phyloP scores from a whole-genome alignment of 257 asterid genomes.

The Petunia secreta region DNA sequence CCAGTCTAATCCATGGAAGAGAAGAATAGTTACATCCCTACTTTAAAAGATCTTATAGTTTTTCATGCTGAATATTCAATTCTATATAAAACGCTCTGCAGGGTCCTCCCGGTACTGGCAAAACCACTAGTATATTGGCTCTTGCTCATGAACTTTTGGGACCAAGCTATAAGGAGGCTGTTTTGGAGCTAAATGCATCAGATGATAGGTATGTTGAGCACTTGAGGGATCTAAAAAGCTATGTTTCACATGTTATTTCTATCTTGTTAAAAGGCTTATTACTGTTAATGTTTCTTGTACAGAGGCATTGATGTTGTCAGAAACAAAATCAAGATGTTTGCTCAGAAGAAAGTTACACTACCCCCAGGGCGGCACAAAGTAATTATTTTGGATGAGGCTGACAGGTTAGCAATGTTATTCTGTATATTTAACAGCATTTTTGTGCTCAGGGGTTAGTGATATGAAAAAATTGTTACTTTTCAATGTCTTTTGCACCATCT shows the following conservation, averaged over 20 bases:
- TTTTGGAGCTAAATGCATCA: constrained; percentile 92
- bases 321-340: constrained; percentile 98
- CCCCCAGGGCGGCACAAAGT: constrained; percentile 93
- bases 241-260: background rate
- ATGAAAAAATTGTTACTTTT: background rate
- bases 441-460: background rate
- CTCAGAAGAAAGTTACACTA: constrained; percentile 90
- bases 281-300: constrained; percentile 28
- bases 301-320: constrained; percentile 98
- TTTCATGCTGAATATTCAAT: background rate
- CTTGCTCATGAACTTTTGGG: constrained; percentile 97
- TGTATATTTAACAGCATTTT: constrained; percentile 13
- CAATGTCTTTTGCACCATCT: background rate
- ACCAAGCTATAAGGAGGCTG: constrained; percentile 85
- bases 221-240: background rate
- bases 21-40: background rate
- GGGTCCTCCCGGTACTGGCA: constrained; percentile 99
- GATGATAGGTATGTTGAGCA: constrained; percentile 70
- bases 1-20: background rate
- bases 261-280: constrained; percentile 2
- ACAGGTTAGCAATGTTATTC: constrained; percentile 62
- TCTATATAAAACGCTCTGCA: constrained; percentile 26
- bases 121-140: constrained; percentile 92
- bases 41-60: background rate
- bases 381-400: constrained; percentile 93